Evolutionary conservation across 140 eudicot genomes (phyloP), one percentile per base, ranked within the genome.

Genomic region (Oenanthe javanica): DNA sequence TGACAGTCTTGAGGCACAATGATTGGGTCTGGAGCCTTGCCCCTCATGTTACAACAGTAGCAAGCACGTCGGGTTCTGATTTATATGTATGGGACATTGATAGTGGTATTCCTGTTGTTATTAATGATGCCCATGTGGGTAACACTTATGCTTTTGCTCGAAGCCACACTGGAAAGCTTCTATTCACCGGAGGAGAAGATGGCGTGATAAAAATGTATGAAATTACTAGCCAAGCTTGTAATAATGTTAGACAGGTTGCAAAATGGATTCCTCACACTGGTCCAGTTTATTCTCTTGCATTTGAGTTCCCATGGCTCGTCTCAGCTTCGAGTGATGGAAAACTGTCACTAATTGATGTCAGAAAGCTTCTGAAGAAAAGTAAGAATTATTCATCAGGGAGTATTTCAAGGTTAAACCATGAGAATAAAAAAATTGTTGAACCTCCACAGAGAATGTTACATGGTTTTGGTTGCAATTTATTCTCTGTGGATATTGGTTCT

Each of bases 291-390:
- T 90, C 97, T 15, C 97, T 95, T 77, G 90, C 97, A 0, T 95
- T 95, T 71, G 99, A 95, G 88, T 95, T 92, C 78, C 99, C 99
- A 6, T 95, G 99, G 99, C 91, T 92, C 10, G 99, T 92, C 55
- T 95, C 97, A 18, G 95, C 93, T 79, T 90, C 99, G 0, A 87
- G 95, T 81, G 99, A 95, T 70, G 97, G 99, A 51, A 92, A 83
- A 78, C 89, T 95, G 43, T 86, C 97, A 12, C 97, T 95, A 10
- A 95, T 92, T 78, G 97, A 95, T 81, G 97, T 92, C 42, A 85
- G 99, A 79, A 89, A 88, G 90, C 86, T 95, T 72, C 50, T 95
- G 89, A 95, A 91, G 87, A 84, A 81, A 25, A 87, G 82, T 77
- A 80, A 59, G 80, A 79, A 75, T 55, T 82, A 85, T 55, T 61